phyloP scores from a whole-genome alignment of 768 basidiomycete species.

The Cytidiella melzeri region DNA sequence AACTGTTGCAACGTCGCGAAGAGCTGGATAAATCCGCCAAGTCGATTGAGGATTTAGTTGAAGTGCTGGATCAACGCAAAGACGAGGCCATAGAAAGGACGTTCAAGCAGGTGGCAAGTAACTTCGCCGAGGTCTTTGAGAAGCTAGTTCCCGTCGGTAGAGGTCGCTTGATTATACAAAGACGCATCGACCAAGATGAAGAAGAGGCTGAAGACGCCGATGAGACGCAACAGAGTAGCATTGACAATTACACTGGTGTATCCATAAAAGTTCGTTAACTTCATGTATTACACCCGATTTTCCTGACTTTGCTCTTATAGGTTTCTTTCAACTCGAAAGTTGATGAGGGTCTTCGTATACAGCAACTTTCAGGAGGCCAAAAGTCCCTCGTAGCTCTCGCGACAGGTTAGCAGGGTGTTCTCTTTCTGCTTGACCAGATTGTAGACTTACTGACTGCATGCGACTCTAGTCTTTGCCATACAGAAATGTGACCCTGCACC shows the following conservation, averaged over 20 bases:
- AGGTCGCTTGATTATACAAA: conserved; percentile 88
- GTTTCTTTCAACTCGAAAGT: conserved; percentile 99
- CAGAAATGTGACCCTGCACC: conserved; percentile 99
- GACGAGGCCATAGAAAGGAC: conserved; percentile 98
- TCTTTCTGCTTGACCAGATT: too few relatives aligned
- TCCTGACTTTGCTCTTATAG: conserved; percentile 30
- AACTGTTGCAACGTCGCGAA: conserved; percentile 77
- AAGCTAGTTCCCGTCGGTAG: conserved; percentile 91
- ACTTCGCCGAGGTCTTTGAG: conserved; percentile 97
- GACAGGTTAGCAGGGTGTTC: conserved; percentile 74
- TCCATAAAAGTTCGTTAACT: conserved; percentile 82
- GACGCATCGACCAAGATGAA: conserved; percentile 83
- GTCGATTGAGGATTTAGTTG: conserved; percentile 89
- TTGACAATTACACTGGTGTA: conserved; percentile 96
- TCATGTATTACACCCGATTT: too few relatives aligned
- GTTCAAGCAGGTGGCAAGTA: conserved; percentile 95
- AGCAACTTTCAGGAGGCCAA: conserved; percentile 95
- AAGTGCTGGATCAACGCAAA: conserved; percentile 92
- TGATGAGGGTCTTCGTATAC: conserved; percentile 93
- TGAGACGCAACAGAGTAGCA: conserved; percentile 63
- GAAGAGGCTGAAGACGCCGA: conserved; percentile 68
- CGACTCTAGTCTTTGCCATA: conserved; percentile 88
- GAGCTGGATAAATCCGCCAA: conserved; percentile 86
- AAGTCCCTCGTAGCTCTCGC: conserved; percentile 96
- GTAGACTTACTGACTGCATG: too few relatives aligned